Evolutionary conservation across 108 stramenopile genomes (phyloP), one percentile per base, ranked within the genome.

Genomic region (Schizochytrium sp.): DNA sequence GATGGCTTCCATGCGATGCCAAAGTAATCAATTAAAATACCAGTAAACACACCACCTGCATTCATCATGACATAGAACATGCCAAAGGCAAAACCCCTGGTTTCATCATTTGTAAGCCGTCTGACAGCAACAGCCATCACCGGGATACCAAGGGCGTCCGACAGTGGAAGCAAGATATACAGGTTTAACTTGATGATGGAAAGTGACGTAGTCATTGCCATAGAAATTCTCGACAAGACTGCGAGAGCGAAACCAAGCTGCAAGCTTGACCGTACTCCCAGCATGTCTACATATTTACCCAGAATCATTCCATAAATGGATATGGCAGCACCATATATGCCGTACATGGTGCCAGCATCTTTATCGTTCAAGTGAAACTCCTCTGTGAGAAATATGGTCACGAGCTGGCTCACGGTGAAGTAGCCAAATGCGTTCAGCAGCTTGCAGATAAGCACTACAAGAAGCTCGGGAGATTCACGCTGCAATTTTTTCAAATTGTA

Each of bases 21-120:
- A 38, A 94, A 87, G 8, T 91, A 61, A 88, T 96, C 96, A n/a
- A 95, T 95, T 60, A 94, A 87, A 4, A 95, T 94, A 4, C 96
- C 95, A 46, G 92, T 92, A 17, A 95, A 46, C 76, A 96, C 64
- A 13, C 95, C 96, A 0, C 95, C 96, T n/a, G 96, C 64, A 88
- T 96, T 96, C 95, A 96, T 95, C 10, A 95, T 89, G 3, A 95
- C 95, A 89, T 95, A 95, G 88, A 95, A 96, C 56, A 96, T 83
- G 15, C 96, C 96, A 90, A 95, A 96, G 8, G 95, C 95, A 92
- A 96, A 96, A 10, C 96, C 95, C 57, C 95, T 91, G 50, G 15
- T 55, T 13, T 56, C 5, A 7, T 55, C 76, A 17, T 42, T 72
- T 40, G 90, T 88, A 69, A 72, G 88, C 41, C 90, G 42, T 12